Percentiles rank a stretch among this genome's conserved stretches.
Conservation (phyloP, 106 monocot species). For the Allium sativum region DNA sequence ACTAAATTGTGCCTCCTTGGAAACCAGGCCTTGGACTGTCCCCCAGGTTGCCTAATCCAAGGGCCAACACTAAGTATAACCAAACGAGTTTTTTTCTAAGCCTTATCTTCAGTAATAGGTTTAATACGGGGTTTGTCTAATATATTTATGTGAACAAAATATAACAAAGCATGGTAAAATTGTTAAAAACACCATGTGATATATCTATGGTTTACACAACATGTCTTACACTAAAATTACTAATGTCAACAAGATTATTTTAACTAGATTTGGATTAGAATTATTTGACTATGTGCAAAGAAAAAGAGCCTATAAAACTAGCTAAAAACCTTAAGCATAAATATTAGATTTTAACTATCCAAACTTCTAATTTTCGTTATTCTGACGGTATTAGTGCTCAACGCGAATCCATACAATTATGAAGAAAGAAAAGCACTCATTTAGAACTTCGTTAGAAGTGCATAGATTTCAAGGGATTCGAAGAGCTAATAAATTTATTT, state of each 20-base stretch:
- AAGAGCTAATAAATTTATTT: slow-evolving; percentile 62
- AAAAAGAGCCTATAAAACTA: too few relatives aligned
- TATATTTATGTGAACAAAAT: slow-evolving; percentile 39
- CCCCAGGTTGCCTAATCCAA: too few relatives aligned
- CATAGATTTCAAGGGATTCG: slow-evolving; percentile 69
- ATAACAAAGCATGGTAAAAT: not conserved
- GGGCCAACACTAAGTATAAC: too few relatives aligned
- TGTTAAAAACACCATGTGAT: not conserved
- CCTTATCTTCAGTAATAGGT: slow-evolving; percentile 66
- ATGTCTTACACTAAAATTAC: too few relatives aligned
- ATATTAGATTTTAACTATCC: not conserved
- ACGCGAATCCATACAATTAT: too few relatives aligned
- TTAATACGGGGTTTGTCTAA: slow-evolving; percentile 74
- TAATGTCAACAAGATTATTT: too few relatives aligned
- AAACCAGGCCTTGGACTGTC: too few relatives aligned
- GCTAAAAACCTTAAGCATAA: not conserved
- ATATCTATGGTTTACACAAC: too few relatives aligned
- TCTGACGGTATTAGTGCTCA: not conserved
- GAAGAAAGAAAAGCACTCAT: slow-evolving; percentile 33
- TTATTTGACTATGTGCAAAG: too few relatives aligned
- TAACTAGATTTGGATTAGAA: too few relatives aligned
- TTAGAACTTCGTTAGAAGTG: slow-evolving; percentile 48
- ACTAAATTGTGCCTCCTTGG: too few relatives aligned
- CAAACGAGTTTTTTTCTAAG: slow-evolving; percentile 49
- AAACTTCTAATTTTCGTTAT: not conserved